These are phyloP conservation scores for Solanum chmielewskii DNA, from an alignment of 257 asterid species.

Conservation along the genomic window DNA sequence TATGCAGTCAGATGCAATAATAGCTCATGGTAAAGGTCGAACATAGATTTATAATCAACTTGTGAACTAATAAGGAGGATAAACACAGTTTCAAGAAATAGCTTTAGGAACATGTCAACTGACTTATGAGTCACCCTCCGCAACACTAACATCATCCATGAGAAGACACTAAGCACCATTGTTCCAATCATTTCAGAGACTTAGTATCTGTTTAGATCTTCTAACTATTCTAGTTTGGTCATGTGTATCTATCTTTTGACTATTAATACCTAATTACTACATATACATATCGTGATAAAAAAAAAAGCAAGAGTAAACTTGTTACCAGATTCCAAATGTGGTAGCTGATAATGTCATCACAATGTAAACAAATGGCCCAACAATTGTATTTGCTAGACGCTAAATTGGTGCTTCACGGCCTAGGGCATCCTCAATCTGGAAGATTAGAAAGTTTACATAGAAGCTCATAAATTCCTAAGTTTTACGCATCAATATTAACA, in stretches of 20 bases:
- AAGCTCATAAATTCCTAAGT: background rate
- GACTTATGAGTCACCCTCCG: background rate
- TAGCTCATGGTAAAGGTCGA: background rate
- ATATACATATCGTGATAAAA: background rate
- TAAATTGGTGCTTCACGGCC: constrained; percentile 99
- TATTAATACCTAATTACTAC: background rate
- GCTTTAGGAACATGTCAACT: background rate
- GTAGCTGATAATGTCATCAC: constrained; percentile 88
- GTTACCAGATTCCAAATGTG: constrained; percentile 90
- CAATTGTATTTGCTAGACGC: constrained; percentile 93
- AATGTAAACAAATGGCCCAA: constrained; percentile 90
- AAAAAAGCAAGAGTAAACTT: constrained; percentile 1
- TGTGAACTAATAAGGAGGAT: background rate
- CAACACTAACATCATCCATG: background rate
- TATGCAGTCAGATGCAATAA: background rate
- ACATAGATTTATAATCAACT: background rate
- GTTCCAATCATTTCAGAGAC: background rate
- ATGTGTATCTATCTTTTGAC: background rate
- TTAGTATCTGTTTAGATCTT: background rate
- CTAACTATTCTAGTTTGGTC: background rate
- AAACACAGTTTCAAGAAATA: background rate
- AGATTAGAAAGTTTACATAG: background rate
- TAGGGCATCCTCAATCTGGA: constrained; percentile 94
- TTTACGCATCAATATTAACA: background rate
- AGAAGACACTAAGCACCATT: background rate